Conservation (phyloP, 306 rosid species). For the Calophaca sinica region DNA sequence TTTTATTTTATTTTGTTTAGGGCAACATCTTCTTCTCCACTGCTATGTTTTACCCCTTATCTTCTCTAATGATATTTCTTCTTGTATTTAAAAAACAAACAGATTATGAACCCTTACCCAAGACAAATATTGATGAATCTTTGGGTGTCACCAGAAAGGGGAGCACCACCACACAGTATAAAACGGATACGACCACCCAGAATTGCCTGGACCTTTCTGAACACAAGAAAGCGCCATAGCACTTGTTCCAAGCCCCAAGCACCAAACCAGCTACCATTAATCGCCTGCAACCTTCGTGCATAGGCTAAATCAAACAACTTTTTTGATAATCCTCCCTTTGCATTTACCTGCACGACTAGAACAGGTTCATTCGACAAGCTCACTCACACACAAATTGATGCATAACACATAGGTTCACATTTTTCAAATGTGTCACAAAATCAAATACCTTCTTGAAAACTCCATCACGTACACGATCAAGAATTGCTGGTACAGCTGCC, state of each 20-base stretch:
- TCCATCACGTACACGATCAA: constrained; percentile 96
- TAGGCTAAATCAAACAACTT: constrained; percentile 88
- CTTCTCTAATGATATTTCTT: constrained; percentile 14
- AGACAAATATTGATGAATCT: constrained; percentile 98
- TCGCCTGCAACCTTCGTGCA: constrained; percentile 81
- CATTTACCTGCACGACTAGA: constrained; percentile 70
- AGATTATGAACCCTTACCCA: constrained; percentile 59
- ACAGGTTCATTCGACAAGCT: constrained; percentile 29
- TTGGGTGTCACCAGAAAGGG: constrained; percentile 90
- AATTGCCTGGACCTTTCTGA: constrained; percentile 85
- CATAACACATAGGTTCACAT: constrained; percentile 15
- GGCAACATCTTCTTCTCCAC: background rate
- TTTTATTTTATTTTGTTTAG: background rate
- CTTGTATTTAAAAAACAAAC: constrained; percentile 4
- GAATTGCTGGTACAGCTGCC: constrained; percentile 96
- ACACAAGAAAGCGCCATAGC: constrained; percentile 83
- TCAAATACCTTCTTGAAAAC: constrained; percentile 83
- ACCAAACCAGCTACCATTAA: constrained; percentile 96
- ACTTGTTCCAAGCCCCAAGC: constrained; percentile 89
- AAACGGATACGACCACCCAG: constrained; percentile 90
- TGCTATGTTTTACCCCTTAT: constrained; percentile 19
- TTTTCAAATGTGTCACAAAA: constrained; percentile 44
- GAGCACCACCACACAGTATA: constrained; percentile 96
- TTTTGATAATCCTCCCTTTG: constrained; percentile 81
- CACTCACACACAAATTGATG: constrained; percentile 2